phyloP scores from a whole-genome alignment of 352 stramenopile species.

The Globisporangium uncinulatum region DNA sequence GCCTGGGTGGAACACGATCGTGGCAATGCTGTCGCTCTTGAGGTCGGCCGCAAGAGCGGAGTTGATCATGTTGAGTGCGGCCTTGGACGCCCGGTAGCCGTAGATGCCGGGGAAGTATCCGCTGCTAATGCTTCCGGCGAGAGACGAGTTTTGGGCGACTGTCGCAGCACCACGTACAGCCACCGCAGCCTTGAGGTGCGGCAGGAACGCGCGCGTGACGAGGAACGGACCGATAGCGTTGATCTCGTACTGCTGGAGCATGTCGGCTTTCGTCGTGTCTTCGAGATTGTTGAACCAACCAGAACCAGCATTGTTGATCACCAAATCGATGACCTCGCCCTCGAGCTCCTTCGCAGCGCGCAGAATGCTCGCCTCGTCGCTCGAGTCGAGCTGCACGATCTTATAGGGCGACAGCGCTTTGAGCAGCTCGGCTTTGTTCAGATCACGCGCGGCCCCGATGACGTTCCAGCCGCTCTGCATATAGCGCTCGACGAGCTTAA shows the following conservation, averaged over 20 bases:
- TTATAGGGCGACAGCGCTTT: constrained; percentile 10
- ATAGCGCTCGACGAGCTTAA: constrained; percentile 38
- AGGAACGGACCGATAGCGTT: constrained; percentile 31
- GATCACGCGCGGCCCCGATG: constrained; percentile 14
- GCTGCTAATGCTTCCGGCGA: constrained; percentile 18
- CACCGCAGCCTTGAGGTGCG: constrained; percentile 14
- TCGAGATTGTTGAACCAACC: constrained; percentile 2
- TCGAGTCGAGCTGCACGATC: constrained; percentile 19
- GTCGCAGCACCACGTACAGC: constrained; percentile 8
- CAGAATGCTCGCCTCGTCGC: constrained; percentile 18
- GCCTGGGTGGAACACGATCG: constrained; percentile 27
- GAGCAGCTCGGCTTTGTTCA: constrained; percentile 20
- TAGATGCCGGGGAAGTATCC: constrained; percentile 12
- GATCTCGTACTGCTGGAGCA: constrained; percentile 28
- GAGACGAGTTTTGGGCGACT: constrained; percentile 21
- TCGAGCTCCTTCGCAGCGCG: constrained; percentile 10
- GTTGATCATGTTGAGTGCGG: constrained; percentile 47
- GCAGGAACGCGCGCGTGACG: constrained; percentile 22
- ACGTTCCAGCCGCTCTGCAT: constrained; percentile 30
- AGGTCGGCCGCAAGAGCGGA: constrained; percentile 25
- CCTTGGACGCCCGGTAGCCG: constrained; percentile 51
- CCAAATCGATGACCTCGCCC: constrained; percentile 20
- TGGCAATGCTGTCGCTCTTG: constrained; percentile 19
- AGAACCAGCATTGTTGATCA: constrained; percentile 40
- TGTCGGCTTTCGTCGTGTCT: constrained; percentile 9